Evolutionary conservation across 306 rosid genomes (phyloP), one percentile per base, ranked within the genome.

Genomic region (Lathyrus sativus): DNA sequence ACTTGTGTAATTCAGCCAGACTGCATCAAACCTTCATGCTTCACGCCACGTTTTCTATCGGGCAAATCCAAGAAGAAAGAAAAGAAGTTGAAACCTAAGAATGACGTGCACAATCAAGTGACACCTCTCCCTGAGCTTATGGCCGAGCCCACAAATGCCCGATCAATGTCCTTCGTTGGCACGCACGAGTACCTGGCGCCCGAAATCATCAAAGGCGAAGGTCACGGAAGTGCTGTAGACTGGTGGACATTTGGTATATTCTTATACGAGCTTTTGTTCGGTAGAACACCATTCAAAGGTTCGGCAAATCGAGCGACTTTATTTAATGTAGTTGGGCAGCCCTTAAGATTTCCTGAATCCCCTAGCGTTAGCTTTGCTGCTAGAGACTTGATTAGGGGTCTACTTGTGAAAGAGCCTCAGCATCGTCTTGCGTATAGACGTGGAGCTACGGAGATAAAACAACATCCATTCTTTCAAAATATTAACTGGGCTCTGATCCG

Each of bases 221-320:
- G 98, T 29, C 98, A 93, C 56, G 98, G 98, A 9, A 93, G 98
- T 78, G 98, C 98, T 7, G 98, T 93, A 17, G 98, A 93, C 69
- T 93, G 98, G 98, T 93, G 98, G 97, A 93, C 97, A 12, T 92
- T 88, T 66, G 98, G 98, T 68, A 82, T 93, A 81, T 93, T 93
- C 81, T 83, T 93, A 41, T 93, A 93, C 14, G 98, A 93, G 83
- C 96, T 93, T 69, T 74, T 93, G 78, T 93, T 90, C 4, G 98
- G 98, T 29, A 84, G 86, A 84, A 93, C 98, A 5, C 98, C 98
- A 7, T 93, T 93, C 80, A 93, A 93, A 72, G 98, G 96, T 7
- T 75, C 84, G 0, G 98, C 82, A 5, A 88, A 86, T 64, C 80
- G 98, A 4, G 98, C 96, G 33, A 93, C 98, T n/a, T 72, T 93